Conservation (phyloP, 768 basidiomycete genomes). For the Naematelia aurantialba region DNA sequence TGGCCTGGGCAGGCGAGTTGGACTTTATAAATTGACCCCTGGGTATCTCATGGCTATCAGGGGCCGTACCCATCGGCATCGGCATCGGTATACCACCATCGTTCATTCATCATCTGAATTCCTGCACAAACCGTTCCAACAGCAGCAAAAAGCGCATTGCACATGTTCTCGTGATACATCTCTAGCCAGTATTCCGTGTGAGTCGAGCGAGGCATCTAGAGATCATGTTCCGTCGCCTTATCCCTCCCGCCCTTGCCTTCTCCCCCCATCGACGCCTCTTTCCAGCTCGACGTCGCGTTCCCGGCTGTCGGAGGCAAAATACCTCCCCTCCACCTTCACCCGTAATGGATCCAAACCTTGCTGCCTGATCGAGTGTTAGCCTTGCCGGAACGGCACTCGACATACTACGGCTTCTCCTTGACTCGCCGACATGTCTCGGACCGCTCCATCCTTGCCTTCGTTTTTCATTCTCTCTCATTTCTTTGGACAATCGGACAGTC, state of each 20-base stretch:
- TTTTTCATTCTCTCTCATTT: neutral
- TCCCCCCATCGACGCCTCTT: too few species aligned
- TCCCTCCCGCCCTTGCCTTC: neutral
- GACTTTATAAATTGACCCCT: too few species aligned
- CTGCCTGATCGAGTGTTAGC: too few species aligned
- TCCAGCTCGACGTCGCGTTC: too few species aligned
- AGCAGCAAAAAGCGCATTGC: neutral
- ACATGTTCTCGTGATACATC: neutral
- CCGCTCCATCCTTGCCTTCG: neutral
- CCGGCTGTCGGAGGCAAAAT: neutral
- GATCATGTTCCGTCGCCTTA: neutral
- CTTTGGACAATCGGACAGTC: too few species aligned
- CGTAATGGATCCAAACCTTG: neutral
- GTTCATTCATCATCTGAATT: neutral
- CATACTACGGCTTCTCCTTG: too few species aligned
- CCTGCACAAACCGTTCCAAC: neutral
- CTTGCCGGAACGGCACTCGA: too few species aligned
- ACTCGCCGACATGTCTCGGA: neutral
- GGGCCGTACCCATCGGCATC: too few species aligned
- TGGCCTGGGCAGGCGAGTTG: too few species aligned
- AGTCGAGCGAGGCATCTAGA: neutral
- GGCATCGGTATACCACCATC: too few species aligned
- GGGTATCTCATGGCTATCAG: too few species aligned
- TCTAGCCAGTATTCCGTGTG: neutral
- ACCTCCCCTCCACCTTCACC: neutral